Percentiles rank a stretch among this genome's conserved stretches.
These are phyloP conservation scores for Colletotrichum orchidophilum DNA, from an alignment of 2,329 filamentous ascomycete species.

Conservation along the genomic window DNA sequence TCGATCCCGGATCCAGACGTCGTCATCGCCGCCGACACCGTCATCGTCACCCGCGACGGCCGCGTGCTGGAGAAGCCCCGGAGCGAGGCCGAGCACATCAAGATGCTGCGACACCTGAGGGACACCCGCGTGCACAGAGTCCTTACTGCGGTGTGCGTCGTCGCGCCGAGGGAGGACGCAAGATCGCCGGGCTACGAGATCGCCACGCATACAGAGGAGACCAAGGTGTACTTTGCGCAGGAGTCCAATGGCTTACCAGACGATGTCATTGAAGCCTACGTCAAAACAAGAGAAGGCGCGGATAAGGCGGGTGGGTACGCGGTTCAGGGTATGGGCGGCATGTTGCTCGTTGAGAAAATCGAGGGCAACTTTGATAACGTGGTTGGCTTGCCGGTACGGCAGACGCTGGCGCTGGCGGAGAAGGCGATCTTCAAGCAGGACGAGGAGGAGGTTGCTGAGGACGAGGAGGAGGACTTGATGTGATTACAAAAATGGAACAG, in stretches of 20 bases:
- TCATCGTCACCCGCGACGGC: slow-evolving; percentile 81
- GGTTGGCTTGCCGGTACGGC: slow-evolving; percentile 85
- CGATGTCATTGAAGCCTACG: slow-evolving; percentile 82
- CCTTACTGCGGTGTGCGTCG: slow-evolving; percentile 84
- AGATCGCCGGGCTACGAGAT: slow-evolving; percentile 86
- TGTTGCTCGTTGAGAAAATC: slow-evolving; percentile 88
- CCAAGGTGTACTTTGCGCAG: slow-evolving; percentile 84
- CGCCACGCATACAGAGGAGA: slow-evolving; percentile 87
- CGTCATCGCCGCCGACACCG: slow-evolving; percentile 89
- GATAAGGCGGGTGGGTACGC: slow-evolving; percentile 98
- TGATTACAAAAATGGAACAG: slow-evolving; percentile 28
- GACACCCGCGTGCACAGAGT: slow-evolving; percentile 84
- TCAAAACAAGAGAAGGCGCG: slow-evolving; percentile 86
- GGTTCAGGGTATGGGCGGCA: slow-evolving; percentile 86
- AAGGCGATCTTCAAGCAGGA: slow-evolving; percentile 83
- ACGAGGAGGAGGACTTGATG: slow-evolving; percentile 52
- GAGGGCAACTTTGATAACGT: slow-evolving; percentile 95
- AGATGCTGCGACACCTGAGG: slow-evolving; percentile 84
- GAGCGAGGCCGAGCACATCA: slow-evolving; percentile 80
- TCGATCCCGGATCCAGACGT: slow-evolving; percentile 76
- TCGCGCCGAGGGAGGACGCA: slow-evolving; percentile 84
- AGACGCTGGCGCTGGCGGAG: slow-evolving; percentile 84
- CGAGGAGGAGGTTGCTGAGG: slow-evolving; percentile 64
- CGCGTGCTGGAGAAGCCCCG: slow-evolving; percentile 91
- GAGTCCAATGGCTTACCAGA: slow-evolving; percentile 70